These are phyloP conservation scores for Spathaspora sp. DNA, from an alignment of 805 yeast species.

Conservation along the genomic window DNA sequence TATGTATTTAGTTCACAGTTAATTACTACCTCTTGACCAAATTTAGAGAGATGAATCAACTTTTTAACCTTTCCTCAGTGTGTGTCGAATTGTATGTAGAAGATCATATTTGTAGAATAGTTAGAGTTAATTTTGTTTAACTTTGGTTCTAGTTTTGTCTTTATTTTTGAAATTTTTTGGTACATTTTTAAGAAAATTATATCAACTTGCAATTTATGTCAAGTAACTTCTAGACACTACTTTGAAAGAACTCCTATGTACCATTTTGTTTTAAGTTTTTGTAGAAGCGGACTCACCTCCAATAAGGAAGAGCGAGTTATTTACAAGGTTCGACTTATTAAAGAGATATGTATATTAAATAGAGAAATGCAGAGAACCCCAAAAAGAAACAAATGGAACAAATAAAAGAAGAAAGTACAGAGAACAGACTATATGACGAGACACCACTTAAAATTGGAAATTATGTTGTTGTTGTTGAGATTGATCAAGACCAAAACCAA, in stretches of 20 bases:
- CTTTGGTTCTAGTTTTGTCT: not conserved
- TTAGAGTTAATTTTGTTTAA: not conserved
- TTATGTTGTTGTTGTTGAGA: constrained; percentile 41
- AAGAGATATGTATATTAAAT: constrained; percentile 1
- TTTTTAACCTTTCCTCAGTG: no score
- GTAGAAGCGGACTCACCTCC: no score
- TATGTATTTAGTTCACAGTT: no score
- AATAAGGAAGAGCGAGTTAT: no score
- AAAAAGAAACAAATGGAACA: not conserved
- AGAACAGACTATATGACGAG: not conserved
- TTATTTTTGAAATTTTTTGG: not conserved
- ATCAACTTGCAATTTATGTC: not conserved
- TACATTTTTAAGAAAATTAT: not conserved
- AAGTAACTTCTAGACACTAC: not conserved
- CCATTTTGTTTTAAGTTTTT: no score
- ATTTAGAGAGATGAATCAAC: no score
- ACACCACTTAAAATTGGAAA: constrained; percentile 42
- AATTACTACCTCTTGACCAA: no score
- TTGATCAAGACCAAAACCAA: constrained; percentile 77
- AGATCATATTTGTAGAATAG: no score
- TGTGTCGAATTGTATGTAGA: no score
- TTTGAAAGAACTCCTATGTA: no score
- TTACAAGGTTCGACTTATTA: no score
- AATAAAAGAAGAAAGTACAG: not conserved
- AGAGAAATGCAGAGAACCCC: constrained; percentile 4